Conservation (phyloP, 805 yeast species). For the Candida odintsovae region DNA sequence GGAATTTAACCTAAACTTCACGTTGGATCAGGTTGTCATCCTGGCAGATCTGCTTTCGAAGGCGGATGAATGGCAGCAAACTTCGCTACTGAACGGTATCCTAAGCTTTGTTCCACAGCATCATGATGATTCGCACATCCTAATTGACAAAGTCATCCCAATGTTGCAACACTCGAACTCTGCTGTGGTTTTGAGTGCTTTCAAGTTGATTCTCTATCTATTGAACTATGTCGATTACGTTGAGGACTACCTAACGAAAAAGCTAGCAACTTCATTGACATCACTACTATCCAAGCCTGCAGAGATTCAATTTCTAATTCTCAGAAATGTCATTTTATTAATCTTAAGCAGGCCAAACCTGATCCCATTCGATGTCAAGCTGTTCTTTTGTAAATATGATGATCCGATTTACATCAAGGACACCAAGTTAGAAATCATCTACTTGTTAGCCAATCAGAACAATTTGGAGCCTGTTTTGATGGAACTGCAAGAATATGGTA, state of each 20-base stretch:
- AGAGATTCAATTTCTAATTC: slow-evolving; percentile 76
- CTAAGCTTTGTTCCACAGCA: slow-evolving; percentile 67
- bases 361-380: slow-evolving; percentile 60
- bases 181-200: slow-evolving; percentile 71
- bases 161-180: slow-evolving; percentile 76
- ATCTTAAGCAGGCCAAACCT: slow-evolving; percentile 61
- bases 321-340: slow-evolving; percentile 74
- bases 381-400: slow-evolving; percentile 76
- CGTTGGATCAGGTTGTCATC: slow-evolving; percentile 38
- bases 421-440: slow-evolving; percentile 83
- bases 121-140: slow-evolving; percentile 54
- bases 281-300: slow-evolving; percentile 69
- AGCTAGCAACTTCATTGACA: slow-evolving; percentile 63
- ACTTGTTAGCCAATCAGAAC: slow-evolving; percentile 61
- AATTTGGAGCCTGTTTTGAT: slow-evolving; percentile 58
- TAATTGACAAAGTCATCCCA: slow-evolving; percentile 64
- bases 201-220: slow-evolving; percentile 65
- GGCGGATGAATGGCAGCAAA: slow-evolving; percentile 61
- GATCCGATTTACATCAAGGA: slow-evolving; percentile 88
- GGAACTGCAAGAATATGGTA: slow-evolving; percentile 81
- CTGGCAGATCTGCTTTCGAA: slow-evolving; percentile 30
- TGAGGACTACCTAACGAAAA: slow-evolving; percentile 49
- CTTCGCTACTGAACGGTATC: slow-evolving; percentile 58
- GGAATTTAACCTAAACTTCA: slow-evolving; percentile 47
- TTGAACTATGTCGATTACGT: slow-evolving; percentile 63